Conservation (phyloP, 768 basidiomycete genomes). For the Tubosaeta sp. region DNA sequence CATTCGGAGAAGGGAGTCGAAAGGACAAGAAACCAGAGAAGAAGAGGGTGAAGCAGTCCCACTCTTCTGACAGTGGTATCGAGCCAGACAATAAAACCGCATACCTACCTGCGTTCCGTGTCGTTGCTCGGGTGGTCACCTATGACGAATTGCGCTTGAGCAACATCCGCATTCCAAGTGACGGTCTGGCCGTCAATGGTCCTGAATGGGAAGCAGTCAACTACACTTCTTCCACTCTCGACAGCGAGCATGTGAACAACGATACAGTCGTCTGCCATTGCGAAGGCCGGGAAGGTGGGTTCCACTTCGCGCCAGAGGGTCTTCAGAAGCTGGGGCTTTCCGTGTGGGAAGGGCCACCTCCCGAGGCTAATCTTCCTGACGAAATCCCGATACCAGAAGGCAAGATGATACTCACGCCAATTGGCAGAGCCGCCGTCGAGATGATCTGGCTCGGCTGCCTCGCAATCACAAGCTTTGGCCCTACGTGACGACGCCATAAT, state of each 20-base stretch:
- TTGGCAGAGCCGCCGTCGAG: slow-evolving; percentile 49
- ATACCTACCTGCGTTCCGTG: slow-evolving; percentile 61
- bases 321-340: slow-evolving; percentile 73
- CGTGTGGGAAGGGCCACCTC: slow-evolving; percentile 21
- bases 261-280: slow-evolving; percentile 57
- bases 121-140: slow-evolving; percentile 68
- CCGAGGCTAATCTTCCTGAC: slow-evolving; percentile 11
- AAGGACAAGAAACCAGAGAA: slow-evolving; percentile 25
- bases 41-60: slow-evolving; percentile 30
- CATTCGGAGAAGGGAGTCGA: slow-evolving; percentile 29
- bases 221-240: slow-evolving; percentile 25
- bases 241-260: slow-evolving; percentile 30
- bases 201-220: slow-evolving; percentile 50
- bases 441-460: slow-evolving; percentile 55
- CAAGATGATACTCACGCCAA: slow-evolving; percentile 39
- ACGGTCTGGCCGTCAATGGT: slow-evolving; percentile 65
- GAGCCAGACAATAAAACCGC: slow-evolving; percentile 43
- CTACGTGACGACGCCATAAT: slow-evolving; percentile 7
- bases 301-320: slow-evolving; percentile 80
- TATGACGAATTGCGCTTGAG: slow-evolving; percentile 69
- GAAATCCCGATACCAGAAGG: slow-evolving; percentile 41
- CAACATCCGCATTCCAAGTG: slow-evolving; percentile 68
- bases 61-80: slow-evolving; percentile 23
- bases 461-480: slow-evolving; percentile 42
- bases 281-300: slow-evolving; percentile 56